Percentiles rank a stretch among this genome's conserved stretches.
Conservation (phyloP, 2,329 filamentous ascomycete genomes). For the Calonectria henricotiae region DNA sequence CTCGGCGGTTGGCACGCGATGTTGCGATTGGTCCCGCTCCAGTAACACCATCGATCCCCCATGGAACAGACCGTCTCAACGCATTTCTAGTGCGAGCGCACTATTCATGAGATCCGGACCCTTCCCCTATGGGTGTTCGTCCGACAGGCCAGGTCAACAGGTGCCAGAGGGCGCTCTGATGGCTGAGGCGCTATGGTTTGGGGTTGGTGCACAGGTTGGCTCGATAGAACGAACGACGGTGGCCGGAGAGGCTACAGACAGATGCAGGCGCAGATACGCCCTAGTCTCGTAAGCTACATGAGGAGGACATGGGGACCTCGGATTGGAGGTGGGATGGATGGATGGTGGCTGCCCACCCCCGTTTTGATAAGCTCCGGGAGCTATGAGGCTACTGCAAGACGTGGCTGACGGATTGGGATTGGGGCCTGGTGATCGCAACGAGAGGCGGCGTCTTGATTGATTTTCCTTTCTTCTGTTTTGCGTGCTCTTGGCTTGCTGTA, state of each 20-base stretch:
- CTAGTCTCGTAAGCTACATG: constrained; percentile 4
- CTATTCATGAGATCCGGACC: constrained; percentile 22
- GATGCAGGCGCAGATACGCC: neutral
- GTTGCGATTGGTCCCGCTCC: constrained; percentile 44
- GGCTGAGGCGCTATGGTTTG: constrained; percentile 4
- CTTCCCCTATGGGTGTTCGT: constrained; percentile 8
- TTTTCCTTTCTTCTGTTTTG: constrained; percentile 35
- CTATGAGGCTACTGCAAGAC: constrained; percentile 33
- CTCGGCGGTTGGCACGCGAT: constrained; percentile 9
- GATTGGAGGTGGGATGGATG: constrained; percentile 17
- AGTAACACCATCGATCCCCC: constrained; percentile 35
- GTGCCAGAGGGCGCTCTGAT: constrained; percentile 4
- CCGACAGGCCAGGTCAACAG: neutral
- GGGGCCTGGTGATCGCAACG: constrained; percentile 38
- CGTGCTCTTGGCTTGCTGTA: neutral
- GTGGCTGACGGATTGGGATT: constrained; percentile 36
- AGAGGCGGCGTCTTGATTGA: constrained; percentile 30
- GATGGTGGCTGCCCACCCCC: constrained; percentile 26
- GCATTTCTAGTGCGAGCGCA: constrained; percentile 18
- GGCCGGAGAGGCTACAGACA: neutral
- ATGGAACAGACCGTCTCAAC: constrained; percentile 13
- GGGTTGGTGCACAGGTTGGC: neutral
- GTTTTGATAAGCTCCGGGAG: constrained; percentile 37
- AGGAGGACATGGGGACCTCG: constrained; percentile 1
- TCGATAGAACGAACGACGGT: neutral